Evolutionary conservation across 345 rosid genomes (phyloP).

Genomic region (Rhodamnia rubescens): DNA sequence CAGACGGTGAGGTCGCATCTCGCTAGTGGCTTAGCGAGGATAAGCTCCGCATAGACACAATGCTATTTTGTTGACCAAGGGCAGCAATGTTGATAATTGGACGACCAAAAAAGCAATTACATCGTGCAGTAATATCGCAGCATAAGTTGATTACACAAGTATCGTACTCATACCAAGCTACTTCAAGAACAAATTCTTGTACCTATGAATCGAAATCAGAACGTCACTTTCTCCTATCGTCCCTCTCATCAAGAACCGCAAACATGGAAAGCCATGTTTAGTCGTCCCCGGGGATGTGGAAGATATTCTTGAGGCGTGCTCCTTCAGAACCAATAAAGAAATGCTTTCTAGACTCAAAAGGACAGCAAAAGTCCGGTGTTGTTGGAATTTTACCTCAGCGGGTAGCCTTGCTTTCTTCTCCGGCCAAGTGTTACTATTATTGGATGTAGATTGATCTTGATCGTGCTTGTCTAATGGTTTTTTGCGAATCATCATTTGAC

Average conservation of each 20-base stretch:
- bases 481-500: background rate
- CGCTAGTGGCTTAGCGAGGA: no score
- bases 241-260: background rate
- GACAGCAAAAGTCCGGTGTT: background rate
- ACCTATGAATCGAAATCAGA: background rate
- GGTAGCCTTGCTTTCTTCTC: background rate
- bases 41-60: background rate
- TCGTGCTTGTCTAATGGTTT: background rate
- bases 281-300: background rate
- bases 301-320: background rate
- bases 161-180: background rate
- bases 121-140: no score
- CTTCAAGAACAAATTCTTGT: background rate
- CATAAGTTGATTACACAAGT: background rate
- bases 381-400: background rate
- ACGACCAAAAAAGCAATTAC: background rate
- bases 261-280: background rate
- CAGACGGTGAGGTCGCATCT: no score
- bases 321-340: background rate
- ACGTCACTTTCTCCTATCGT: background rate
- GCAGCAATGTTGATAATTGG: background rate
- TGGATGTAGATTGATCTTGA: background rate
- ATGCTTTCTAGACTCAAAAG: background rate
- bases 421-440: background rate
- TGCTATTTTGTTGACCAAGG: background rate